Conservation (phyloP, 148 eudicot species). For the Dianthus caryophyllus region DNA sequence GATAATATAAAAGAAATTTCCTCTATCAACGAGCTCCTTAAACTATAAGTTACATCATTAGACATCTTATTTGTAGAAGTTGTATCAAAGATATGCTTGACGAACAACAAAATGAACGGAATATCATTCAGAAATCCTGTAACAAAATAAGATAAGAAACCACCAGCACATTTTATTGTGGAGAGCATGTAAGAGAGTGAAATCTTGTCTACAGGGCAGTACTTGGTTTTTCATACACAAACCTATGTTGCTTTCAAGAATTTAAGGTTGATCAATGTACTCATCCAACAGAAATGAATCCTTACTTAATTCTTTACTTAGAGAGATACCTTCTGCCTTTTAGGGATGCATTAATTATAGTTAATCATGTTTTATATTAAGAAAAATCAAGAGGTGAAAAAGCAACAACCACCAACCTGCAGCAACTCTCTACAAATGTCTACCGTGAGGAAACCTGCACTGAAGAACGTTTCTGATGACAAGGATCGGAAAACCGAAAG, state of each 20-base stretch:
- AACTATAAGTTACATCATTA: not conserved
- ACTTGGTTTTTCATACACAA: not conserved
- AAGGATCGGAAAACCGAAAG: slow-evolving; percentile 73
- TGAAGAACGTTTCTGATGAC: slow-evolving; percentile 61
- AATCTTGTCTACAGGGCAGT: not conserved
- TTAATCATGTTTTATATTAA: not conserved
- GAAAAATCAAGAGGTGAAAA: slow-evolving; percentile 11
- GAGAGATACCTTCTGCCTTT: not conserved
- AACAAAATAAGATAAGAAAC: not conserved
- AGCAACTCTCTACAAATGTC: slow-evolving; percentile 72
- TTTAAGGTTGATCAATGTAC: not conserved
- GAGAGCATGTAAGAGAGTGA: not conserved
- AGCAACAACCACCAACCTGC: slow-evolving; percentile 50
- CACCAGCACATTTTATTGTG: not conserved
- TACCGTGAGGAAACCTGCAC: slow-evolving; percentile 53
- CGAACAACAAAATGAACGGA: not conserved
- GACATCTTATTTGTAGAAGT: slow-evolving; percentile 7
- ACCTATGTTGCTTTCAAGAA: not conserved
- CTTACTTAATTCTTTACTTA: not conserved
- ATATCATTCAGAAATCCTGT: not conserved
- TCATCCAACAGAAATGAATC: not conserved
- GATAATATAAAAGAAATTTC: not conserved
- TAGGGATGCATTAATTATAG: not conserved
- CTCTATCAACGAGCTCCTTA: not conserved
- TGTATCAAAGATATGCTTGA: not conserved